Evolutionary conservation across 1,284 basidiomycete genomes (phyloP).

Genomic region (Leccinum idahoense): DNA sequence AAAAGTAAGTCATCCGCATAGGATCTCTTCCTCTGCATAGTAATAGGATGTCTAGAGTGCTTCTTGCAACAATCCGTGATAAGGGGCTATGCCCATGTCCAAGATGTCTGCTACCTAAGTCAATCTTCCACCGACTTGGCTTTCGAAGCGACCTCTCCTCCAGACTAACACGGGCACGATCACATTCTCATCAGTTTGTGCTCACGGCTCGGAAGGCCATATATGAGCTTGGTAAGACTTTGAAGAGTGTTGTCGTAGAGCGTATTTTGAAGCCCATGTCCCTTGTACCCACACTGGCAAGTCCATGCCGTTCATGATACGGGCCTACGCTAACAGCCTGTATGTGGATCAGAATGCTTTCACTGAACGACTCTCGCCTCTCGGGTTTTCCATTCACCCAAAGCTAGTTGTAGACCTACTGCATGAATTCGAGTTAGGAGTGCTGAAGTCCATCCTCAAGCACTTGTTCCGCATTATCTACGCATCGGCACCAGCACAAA

Average conservation of each 20-base stretch:
- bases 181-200: neutral
- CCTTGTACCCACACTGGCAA: neutral
- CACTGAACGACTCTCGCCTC: neutral
- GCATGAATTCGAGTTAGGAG: slow-evolving; percentile 12
- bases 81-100: slow-evolving; percentile 32
- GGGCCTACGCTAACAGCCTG: too few species aligned
- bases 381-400: neutral
- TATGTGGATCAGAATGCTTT: neutral
- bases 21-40: too few species aligned
- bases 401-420: slow-evolving; percentile 5
- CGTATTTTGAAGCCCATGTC: neutral
- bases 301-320: neutral
- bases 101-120: slow-evolving; percentile 27
- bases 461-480: slow-evolving; percentile 8
- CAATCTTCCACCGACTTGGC: neutral
- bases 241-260: neutral
- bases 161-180: slow-evolving; percentile 5
- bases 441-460: slow-evolving; percentile 8
- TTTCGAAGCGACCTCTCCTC: neutral
- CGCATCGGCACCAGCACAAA: neutral
- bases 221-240: neutral
- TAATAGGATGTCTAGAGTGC: slow-evolving; percentile 3
- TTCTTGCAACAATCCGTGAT: slow-evolving; percentile 32
- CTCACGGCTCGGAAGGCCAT: neutral
- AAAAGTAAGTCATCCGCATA: neutral